phyloP scores from a whole-genome alignment of 2,329 filamentous ascomycete species.

The Scortechinia acanthostroma region DNA sequence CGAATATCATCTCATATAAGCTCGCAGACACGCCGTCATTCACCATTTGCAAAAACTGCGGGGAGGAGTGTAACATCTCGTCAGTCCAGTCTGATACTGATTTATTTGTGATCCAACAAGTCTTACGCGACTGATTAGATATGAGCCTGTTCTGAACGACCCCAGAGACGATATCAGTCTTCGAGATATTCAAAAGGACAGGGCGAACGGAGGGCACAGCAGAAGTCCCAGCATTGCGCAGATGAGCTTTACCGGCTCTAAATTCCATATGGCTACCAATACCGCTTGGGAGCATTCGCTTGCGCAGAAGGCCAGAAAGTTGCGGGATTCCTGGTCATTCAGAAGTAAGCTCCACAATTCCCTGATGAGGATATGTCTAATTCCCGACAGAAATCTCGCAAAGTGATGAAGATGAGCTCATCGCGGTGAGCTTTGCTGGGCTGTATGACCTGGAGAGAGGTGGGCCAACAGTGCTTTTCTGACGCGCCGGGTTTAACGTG shows the following conservation, averaged over 20 bases:
- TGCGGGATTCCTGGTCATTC: slow-evolving; percentile 16
- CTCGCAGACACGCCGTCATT: not conserved
- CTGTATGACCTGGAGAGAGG: slow-evolving; percentile 17
- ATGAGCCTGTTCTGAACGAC: not conserved
- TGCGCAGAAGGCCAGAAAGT: slow-evolving; percentile 5
- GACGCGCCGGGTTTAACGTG: slow-evolving; percentile 4
- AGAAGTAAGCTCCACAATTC: slow-evolving; percentile 12
- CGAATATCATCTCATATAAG: slow-evolving; percentile 9
- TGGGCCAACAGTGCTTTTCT: slow-evolving; percentile 4
- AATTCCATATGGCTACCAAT: not conserved
- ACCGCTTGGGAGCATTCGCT: not conserved
- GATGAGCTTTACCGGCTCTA: not conserved
- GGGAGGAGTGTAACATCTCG: slow-evolving; percentile 8
- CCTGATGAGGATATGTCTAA: too few species aligned
- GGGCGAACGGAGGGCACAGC: not conserved
- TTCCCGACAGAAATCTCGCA: slow-evolving; percentile 12
- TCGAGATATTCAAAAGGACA: not conserved
- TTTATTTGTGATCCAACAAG: slow-evolving; percentile 8
- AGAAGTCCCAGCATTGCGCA: not conserved
- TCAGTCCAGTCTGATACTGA: slow-evolving; percentile 7
- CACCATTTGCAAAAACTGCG: slow-evolving; percentile 6
- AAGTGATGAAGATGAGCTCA: slow-evolving; percentile 16
- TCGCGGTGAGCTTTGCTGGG: slow-evolving; percentile 17
- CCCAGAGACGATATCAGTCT: not conserved
- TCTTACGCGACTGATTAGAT: not conserved